Evolutionary conservation across 306 rosid genomes (phyloP).

Genomic region (Morella rubra): DNA sequence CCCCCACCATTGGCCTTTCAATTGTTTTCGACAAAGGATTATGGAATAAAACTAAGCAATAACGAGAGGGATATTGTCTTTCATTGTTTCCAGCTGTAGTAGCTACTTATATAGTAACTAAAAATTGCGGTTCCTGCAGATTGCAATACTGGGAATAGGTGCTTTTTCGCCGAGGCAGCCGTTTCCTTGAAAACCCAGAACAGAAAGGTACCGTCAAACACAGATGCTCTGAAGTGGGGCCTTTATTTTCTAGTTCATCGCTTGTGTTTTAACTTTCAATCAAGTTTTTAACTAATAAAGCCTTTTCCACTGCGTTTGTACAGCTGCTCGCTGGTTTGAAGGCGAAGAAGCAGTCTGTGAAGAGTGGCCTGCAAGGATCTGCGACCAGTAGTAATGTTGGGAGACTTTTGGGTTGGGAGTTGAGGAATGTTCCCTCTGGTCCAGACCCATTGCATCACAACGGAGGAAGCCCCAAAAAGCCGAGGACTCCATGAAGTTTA

Average conservation of each 20-base stretch:
- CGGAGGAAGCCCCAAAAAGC: constrained; percentile 53
- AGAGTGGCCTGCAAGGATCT: constrained; percentile 33
- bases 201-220: constrained; percentile 47
- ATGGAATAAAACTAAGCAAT: not conserved
- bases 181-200: constrained; percentile 23
- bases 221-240: not conserved
- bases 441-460: constrained; percentile 77
- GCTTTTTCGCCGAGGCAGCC: constrained; percentile 32
- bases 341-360: constrained; percentile 23
- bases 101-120: too few species aligned
- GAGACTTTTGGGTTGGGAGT: constrained; percentile 32
- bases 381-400: constrained; percentile 21
- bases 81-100: not conserved
- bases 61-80: not conserved
- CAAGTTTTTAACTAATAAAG: too few species aligned
- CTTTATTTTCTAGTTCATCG: too few species aligned
- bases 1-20: too few species aligned
- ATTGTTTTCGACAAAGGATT: too few species aligned
- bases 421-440: constrained; percentile 66
- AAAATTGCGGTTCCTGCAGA: constrained; percentile 23
- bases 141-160: constrained; percentile 35
- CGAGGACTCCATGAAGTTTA: constrained; percentile 42
- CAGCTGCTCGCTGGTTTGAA: constrained; percentile 43
- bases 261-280: too few species aligned
- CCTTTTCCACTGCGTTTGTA: constrained; percentile 1